These are phyloP conservation scores for Tylopilus sp. DNA, from an alignment of 768 basidiomycete species.

Conservation along the genomic window DNA sequence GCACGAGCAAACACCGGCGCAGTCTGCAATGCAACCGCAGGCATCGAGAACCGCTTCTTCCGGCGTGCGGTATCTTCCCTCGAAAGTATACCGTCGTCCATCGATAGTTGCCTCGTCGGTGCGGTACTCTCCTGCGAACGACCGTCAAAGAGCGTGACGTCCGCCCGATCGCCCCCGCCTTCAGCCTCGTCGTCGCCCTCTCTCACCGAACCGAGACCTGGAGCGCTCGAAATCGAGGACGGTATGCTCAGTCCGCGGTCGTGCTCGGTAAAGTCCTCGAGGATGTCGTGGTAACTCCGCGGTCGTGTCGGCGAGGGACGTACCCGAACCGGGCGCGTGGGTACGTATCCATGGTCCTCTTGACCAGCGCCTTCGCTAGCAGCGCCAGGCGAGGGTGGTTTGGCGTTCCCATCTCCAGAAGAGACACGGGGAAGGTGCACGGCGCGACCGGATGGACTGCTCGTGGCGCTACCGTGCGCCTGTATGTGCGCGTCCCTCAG, in stretches of 20 bases:
- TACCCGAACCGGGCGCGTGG: slow-evolving; percentile 26
- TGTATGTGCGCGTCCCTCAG: slow-evolving; percentile 14
- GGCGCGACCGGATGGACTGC: slow-evolving; percentile 21
- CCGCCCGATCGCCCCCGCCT: not conserved
- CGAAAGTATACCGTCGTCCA: slow-evolving; percentile 19
- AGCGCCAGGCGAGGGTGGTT: slow-evolving; percentile 6
- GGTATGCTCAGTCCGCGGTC: slow-evolving; percentile 29
- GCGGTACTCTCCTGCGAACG: slow-evolving; percentile 6
- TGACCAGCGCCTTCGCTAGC: not conserved
- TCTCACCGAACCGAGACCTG: slow-evolving; percentile 20
- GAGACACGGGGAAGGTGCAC: slow-evolving; percentile 22
- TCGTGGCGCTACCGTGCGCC: slow-evolving; percentile 10
- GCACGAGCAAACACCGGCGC: slow-evolving; percentile 65
- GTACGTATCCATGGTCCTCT: slow-evolving; percentile 5
- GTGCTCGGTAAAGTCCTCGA: slow-evolving; percentile 56
- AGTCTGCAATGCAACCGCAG: slow-evolving; percentile 73
- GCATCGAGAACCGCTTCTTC: slow-evolving; percentile 70
- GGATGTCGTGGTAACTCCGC: slow-evolving; percentile 62
- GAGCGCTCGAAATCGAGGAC: slow-evolving; percentile 30
- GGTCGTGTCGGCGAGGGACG: slow-evolving; percentile 42
- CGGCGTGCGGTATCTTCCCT: slow-evolving; percentile 61
- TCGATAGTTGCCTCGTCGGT: not conserved
- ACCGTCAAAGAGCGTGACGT: not conserved
- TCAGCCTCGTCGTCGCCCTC: slow-evolving; percentile 19
- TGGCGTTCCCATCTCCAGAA: slow-evolving; percentile 10